Base-by-base conservation (phyloP, 1,284 basidiomycete genomes). In the Pseudozyma tsukubaensis region DNA sequence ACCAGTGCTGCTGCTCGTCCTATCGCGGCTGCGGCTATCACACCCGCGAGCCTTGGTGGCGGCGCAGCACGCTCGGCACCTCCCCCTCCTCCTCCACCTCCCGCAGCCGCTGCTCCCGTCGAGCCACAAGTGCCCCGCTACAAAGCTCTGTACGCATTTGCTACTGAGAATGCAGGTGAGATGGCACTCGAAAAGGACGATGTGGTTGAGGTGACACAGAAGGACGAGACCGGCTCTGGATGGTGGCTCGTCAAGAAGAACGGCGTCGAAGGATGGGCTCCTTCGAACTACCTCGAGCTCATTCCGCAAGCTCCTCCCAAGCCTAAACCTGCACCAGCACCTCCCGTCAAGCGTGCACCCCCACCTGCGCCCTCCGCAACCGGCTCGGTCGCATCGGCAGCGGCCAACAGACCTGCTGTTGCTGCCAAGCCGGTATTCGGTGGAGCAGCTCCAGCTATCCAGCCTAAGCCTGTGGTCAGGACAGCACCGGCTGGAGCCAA, bases 241-340 rank as follows among this genome's bases (percentile, higher is more conserved):
- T 99, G 96, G 96, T 98, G 96, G 94, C 88, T 98, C 45, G 91
- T 98, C 53, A 93, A 92, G 87, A 95, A 93, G 86, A 89, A 88
- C 59, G 89, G 89, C 0, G 86, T 87, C 21, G 94, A 98, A 85
- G 96, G 94, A 14, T 99, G 95, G 95, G 92, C 94, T 16, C 94
- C 89, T 92, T 93, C 88, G 94, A 98, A 82, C 97, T 97, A 64
- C 93, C 94, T 86, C 69, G 86, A 85, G 54, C 57, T 72, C 18
- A 87, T 90, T 19, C 87, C 90, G 0, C 89, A 91, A 0, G 90
- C 93, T 8, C 88, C 89, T 0, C 91, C 92, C 0, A 85, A 65
- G 76, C 83, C 75, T 12, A 73, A 68, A 37, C 81, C 83, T 39
- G 82, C 74, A 19, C 63, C 69, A 7, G 77, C 76, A 1, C 69